phyloP scores from a whole-genome alignment of 75 land plant species.

The Larix kaempferi region DNA sequence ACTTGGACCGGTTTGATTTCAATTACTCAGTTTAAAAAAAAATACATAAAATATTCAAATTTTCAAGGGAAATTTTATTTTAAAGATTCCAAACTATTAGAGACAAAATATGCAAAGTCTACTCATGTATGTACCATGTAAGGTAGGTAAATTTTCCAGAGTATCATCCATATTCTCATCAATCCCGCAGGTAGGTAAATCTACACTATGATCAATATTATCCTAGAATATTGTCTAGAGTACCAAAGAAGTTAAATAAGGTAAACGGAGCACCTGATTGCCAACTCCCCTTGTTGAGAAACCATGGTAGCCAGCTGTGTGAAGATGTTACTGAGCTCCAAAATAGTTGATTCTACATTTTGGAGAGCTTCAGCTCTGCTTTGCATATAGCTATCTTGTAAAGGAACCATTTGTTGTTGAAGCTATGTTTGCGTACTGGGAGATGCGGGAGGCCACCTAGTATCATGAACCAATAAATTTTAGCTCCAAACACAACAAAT shows the following conservation, averaged over 20 bases:
- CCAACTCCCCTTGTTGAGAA: constrained; percentile 95
- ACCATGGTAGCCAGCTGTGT: constrained; percentile 96
- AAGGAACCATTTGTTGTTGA: constrained; percentile 79
- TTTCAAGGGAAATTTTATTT: too few species aligned
- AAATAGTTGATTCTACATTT: constrained; percentile 95
- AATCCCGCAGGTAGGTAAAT: constrained; percentile 48
- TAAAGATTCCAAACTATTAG: too few species aligned
- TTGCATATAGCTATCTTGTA: constrained; percentile 94
- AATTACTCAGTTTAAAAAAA: too few species aligned
- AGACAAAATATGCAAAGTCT: too few species aligned
- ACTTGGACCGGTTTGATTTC: too few species aligned
- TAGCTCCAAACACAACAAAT: neutral
- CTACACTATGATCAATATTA: neutral
- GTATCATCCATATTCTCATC: constrained; percentile 98
- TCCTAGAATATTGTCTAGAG: neutral
- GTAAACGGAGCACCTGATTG: constrained; percentile 63
- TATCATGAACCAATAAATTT: neutral
- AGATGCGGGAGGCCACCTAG: constrained; percentile 35
- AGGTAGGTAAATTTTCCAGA: constrained; percentile 68
- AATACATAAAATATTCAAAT: too few species aligned
- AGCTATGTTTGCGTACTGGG: constrained; percentile 47
- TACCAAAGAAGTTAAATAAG: neutral
- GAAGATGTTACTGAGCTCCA: constrained; percentile 87
- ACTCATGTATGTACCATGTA: too few species aligned
- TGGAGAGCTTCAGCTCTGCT: constrained; percentile 98